phyloP scores from a whole-genome alignment of 108 stramenopile species.

The Conticribra guillardii region DNA sequence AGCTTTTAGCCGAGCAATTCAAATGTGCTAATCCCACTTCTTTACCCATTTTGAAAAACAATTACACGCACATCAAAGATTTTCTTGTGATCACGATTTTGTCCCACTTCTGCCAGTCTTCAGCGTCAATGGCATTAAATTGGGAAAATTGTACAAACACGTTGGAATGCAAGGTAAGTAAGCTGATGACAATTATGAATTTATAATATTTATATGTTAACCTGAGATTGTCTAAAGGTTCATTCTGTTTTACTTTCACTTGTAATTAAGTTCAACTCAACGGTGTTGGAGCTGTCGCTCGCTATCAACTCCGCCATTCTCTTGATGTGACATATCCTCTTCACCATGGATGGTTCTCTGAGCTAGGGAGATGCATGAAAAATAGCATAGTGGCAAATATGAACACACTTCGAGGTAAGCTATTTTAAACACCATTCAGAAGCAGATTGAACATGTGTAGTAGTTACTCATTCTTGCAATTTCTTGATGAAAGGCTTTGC shows the following conservation, averaged over 20 bases:
- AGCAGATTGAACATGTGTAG: not conserved
- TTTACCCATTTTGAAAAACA: too few species aligned
- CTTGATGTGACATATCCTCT: not conserved
- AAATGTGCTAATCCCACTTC: too few species aligned
- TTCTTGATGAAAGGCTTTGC: not conserved
- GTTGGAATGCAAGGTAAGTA: not conserved
- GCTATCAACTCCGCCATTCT: not conserved
- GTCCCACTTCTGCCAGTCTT: not conserved
- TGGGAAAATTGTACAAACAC: not conserved
- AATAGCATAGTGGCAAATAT: not conserved
- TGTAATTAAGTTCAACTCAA: not conserved
- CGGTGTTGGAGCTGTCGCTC: not conserved
- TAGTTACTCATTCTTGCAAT: not conserved
- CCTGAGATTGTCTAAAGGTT: too few species aligned
- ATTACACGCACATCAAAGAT: too few species aligned
- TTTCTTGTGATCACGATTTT: not conserved
- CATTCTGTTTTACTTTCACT: too few species aligned
- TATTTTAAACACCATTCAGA: not conserved
- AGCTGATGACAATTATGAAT: too few species aligned
- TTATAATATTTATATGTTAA: too few species aligned
- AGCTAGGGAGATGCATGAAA: not conserved
- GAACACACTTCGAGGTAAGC: not conserved
- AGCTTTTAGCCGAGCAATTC: too few species aligned
- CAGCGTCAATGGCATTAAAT: not conserved
- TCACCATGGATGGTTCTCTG: not conserved